These are phyloP conservation scores for Echria macrotheca DNA, from an alignment of 495 filamentous ascomycete genomes.

Conservation along the genomic window DNA sequence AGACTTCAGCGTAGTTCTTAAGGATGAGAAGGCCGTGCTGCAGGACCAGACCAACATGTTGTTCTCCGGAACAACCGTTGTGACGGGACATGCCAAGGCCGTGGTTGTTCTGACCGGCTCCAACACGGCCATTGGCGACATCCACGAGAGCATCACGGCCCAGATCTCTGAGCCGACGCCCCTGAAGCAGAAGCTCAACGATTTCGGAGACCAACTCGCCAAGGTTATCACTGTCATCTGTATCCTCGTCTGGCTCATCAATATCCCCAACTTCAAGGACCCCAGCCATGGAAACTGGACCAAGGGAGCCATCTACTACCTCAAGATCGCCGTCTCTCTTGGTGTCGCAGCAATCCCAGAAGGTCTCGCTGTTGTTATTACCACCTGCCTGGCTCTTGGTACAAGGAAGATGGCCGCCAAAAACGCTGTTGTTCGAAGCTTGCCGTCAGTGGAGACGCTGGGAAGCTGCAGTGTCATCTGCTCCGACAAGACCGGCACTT, in stretches of 20 bases:
- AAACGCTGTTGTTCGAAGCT: conserved; percentile 91
- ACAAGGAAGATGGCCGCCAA: conserved; percentile 98
- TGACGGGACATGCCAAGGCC: conserved; percentile 88
- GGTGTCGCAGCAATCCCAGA: conserved; percentile 98
- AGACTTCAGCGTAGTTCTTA: conserved; percentile 56
- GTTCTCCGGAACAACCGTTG: conserved; percentile 96
- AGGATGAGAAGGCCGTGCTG: conserved; percentile 82
- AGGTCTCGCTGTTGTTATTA: conserved; percentile 95
- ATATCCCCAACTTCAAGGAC: conserved; percentile 94
- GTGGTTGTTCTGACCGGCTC: conserved; percentile 87
- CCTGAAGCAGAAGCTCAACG: conserved; percentile 96
- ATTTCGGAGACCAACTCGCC: conserved; percentile 93
- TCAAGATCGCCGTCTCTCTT: conserved; percentile 98
- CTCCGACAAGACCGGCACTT: conserved; percentile 98
- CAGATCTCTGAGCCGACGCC: conserved; percentile 98
- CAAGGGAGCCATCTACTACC: conserved; percentile 98
- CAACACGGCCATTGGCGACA: conserved; percentile 94
- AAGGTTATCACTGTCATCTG: conserved; percentile 99
- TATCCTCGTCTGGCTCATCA: conserved; percentile 95
- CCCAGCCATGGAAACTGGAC: conserved; percentile 89
- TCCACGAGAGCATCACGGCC: conserved; percentile 95
- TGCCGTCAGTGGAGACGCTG: conserved; percentile 95
- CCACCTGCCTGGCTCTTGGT: conserved; percentile 89
- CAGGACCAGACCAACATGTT: conserved; percentile 98
- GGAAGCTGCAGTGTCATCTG: conserved; percentile 99